phyloP scores from a whole-genome alignment of 2,329 filamentous ascomycete genomes.

The Paecilomyces sp. region DNA sequence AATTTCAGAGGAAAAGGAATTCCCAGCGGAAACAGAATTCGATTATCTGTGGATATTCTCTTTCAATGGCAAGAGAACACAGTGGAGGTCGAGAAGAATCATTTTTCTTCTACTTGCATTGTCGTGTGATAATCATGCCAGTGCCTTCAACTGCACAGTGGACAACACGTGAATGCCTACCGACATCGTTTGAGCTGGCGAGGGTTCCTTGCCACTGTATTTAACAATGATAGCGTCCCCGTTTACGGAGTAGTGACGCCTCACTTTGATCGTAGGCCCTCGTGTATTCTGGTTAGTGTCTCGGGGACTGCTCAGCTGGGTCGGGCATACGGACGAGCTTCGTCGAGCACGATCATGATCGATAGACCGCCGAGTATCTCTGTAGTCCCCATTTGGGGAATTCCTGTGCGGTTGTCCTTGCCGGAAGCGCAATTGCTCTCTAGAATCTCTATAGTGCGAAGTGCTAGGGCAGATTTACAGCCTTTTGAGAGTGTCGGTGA shows the following conservation, averaged over 20 bases:
- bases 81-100: too few species aligned
- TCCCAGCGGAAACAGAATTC: not conserved
- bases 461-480: not conserved
- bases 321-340: not conserved
- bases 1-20: not conserved
- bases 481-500: not conserved
- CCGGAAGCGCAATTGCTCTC: not conserved
- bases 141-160: too few species aligned
- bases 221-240: not conserved
- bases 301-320: not conserved
- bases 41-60: not conserved
- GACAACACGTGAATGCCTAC: not conserved
- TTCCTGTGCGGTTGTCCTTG: not conserved
- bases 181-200: not conserved
- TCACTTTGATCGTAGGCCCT: not conserved
- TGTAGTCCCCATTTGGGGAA: not conserved
- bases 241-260: not conserved
- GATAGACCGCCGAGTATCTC: not conserved
- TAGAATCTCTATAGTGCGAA: not conserved
- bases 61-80: too few species aligned
- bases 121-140: too few species aligned
- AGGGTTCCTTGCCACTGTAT: not conserved
- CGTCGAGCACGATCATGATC: not conserved
- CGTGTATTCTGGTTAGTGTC: not conserved
- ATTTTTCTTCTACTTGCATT: too few species aligned